A percentile compares a stretch with the other conserved stretches of the same genome.
Evolutionary conservation across 192 early-diverging fungal species (phyloP).

Genomic region (Spizellomyces punctatus): DNA sequence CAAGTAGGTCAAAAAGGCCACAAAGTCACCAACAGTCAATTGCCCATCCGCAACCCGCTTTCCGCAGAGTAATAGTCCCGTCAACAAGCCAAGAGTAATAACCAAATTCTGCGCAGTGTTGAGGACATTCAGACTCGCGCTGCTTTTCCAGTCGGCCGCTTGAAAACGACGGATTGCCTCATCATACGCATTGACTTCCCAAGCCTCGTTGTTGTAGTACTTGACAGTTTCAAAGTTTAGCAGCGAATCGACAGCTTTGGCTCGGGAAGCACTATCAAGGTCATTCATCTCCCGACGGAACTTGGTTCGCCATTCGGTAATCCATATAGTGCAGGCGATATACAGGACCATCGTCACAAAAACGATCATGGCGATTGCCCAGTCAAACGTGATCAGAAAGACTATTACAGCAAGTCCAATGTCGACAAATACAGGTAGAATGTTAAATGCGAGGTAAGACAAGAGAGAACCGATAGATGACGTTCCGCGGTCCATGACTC

Average conservation of each 20-base stretch:
- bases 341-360: conserved; percentile 87
- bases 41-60: conserved; percentile 72
- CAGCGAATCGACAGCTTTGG: conserved; percentile 82
- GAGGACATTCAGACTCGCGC: conserved; percentile 73
- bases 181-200: conserved; percentile 79
- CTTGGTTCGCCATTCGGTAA: conserved; percentile 74
- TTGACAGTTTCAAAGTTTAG: conserved; percentile 99
- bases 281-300: conserved; percentile 83
- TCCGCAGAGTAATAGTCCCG: conserved; percentile 82
- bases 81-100: conserved; percentile 81
- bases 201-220: conserved; percentile 90
- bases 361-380: conserved; percentile 80
- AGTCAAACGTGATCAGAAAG: conserved; percentile 59
- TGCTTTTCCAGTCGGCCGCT: conserved; percentile 81
- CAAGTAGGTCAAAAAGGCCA: conserved; percentile 85
- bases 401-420: conserved; percentile 75
- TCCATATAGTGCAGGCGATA: conserved; percentile 74
- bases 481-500: conserved; percentile 85
- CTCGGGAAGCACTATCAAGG: conserved; percentile 82
- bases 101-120: conserved; percentile 87
- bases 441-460: conserved; percentile 84
- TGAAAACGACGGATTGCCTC: conserved; percentile 79
- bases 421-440: conserved; percentile 86
- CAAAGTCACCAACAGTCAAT: conserved; percentile 82
- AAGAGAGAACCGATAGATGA: conserved; percentile 65